Evolutionary conservation across 371 early-diverging fungal species (phyloP).

Genomic region (Chytridium lagenaria): DNA sequence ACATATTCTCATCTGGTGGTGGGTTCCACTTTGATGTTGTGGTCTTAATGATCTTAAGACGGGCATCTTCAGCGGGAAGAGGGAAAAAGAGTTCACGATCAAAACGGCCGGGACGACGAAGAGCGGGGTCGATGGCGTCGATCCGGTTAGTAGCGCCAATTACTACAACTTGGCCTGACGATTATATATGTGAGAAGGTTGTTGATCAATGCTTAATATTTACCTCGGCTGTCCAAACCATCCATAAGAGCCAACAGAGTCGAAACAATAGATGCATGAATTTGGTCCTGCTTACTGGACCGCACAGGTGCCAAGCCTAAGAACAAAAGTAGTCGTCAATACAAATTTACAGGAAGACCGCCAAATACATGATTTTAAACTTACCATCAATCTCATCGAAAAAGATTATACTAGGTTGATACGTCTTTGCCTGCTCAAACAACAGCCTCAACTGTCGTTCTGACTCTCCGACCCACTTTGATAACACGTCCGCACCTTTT

Average conservation of each 20-base stretch:
- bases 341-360: constrained; percentile 17
- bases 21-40: constrained; percentile 67
- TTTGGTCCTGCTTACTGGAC: constrained; percentile 66
- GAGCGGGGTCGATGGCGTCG: constrained; percentile 92
- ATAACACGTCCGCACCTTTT: constrained; percentile 79
- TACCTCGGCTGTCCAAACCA: constrained; percentile 76
- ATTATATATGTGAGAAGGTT: background rate
- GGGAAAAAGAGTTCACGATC: constrained; percentile 83
- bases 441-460: constrained; percentile 77
- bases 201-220: background rate
- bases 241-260: constrained; percentile 97
- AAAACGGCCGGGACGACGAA: constrained; percentile 98
- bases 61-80: constrained; percentile 75
- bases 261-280: constrained; percentile 82
- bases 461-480: constrained; percentile 84
- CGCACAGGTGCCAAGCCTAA: constrained; percentile 66
- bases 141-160: constrained; percentile 98
- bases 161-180: constrained; percentile 77
- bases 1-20: constrained; percentile 58
- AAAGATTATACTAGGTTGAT: constrained; percentile 92
- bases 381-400: constrained; percentile 98
- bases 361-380: background rate
- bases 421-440: constrained; percentile 82
- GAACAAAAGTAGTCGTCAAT: constrained; percentile 30
- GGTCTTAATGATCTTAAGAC: constrained; percentile 77